phyloP scores from a whole-genome alignment of 2,329 filamentous ascomycete species.

The Hymenotorrendiella dingleyae region DNA sequence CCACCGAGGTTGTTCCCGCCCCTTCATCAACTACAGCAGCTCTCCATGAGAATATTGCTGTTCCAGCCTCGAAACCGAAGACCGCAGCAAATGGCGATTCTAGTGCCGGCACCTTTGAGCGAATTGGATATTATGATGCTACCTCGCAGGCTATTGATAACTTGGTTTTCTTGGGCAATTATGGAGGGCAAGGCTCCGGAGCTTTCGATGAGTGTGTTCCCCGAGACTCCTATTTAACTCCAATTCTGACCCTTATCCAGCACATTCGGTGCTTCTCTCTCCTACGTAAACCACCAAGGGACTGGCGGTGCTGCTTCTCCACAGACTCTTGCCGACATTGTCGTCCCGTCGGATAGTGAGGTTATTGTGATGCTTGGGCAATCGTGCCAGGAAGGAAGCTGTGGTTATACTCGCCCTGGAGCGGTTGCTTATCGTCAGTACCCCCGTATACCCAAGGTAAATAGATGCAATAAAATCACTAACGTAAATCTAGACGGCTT shows the following conservation, averaged over 20 bases:
- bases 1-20: no score
- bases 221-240: background rate
- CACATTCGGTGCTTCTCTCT: conserved; percentile 51
- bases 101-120: conserved; percentile 21
- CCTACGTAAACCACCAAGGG: conserved; percentile 45
- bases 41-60: background rate
- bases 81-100: conserved; percentile 13
- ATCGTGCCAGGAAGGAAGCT: conserved; percentile 40
- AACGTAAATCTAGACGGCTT: conserved; percentile 54
- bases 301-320: conserved; percentile 40
- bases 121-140: conserved; percentile 44
- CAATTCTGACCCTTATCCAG: conserved; percentile 20
- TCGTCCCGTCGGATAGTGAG: conserved; percentile 44
- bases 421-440: conserved; percentile 44
- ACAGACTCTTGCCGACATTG: conserved; percentile 42
- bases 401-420: conserved; percentile 43
- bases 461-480: background rate
- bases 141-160: conserved; percentile 39
- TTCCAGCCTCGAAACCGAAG: background rate
- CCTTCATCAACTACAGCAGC: background rate
- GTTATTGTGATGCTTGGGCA: conserved; percentile 45
- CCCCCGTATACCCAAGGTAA: no score
- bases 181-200: conserved; percentile 49
- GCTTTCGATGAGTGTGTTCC: conserved; percentile 42
- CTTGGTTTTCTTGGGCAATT: conserved; percentile 52